Conservation (phyloP, 768 basidiomycete genomes). For the Rubroboletus pulcherrimus region DNA sequence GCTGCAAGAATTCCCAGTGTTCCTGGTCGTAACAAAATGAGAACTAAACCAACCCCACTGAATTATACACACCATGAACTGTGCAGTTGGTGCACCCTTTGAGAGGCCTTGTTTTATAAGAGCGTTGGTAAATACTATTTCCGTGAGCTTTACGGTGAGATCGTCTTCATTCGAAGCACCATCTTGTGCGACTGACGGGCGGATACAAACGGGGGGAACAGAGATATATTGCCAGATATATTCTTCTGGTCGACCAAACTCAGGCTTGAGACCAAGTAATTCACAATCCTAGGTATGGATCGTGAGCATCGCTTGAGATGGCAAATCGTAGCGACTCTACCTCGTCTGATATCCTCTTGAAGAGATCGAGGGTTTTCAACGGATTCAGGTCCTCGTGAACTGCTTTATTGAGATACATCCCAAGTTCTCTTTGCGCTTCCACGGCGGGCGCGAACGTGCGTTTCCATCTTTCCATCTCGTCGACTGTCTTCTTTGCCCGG, state of each 20-base stretch:
- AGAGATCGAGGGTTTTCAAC: constrained; percentile 87
- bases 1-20: constrained; percentile 97
- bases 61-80: constrained; percentile 66
- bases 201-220: constrained; percentile 95
- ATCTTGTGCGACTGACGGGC: constrained; percentile 96
- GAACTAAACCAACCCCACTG: neutral
- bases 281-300: constrained; percentile 75
- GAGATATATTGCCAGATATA: constrained; percentile 99
- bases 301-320: neutral
- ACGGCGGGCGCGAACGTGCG: constrained; percentile 76
- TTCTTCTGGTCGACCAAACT: constrained; percentile 89
- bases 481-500: constrained; percentile 86
- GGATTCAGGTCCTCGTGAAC: constrained; percentile 93
- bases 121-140: constrained; percentile 93
- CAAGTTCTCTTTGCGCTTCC: constrained; percentile 84
- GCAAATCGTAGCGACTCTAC: constrained; percentile 35
- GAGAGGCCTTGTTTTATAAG: constrained; percentile 86
- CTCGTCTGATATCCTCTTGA: constrained; percentile 89
- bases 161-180: constrained; percentile 99
- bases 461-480: constrained; percentile 86
- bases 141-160: constrained; percentile 93
- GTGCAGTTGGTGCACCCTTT: constrained; percentile 83
- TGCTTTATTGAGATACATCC: constrained; percentile 79
- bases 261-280: constrained; percentile 84
- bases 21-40: constrained; percentile 47